Conservation (phyloP, 306 rosid species). For the Gillenia trifoliata region DNA sequence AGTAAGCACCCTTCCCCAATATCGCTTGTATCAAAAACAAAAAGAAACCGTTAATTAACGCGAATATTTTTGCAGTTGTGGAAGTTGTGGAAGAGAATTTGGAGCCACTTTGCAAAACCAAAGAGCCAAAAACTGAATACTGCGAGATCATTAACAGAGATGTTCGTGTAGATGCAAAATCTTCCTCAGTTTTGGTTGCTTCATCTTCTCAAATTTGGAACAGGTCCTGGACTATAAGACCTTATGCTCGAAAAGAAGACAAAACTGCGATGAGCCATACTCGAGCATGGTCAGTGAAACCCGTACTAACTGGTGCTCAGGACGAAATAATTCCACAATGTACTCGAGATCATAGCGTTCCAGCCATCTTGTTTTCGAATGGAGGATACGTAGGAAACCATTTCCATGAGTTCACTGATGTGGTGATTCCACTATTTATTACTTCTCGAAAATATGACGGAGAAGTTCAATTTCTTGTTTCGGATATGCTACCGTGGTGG, state of each 20-base stretch:
- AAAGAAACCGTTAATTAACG: no score
- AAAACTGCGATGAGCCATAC: no score
- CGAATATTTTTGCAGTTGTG: conserved; percentile 22
- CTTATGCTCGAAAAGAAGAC: no score
- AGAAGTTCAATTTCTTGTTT: no score
- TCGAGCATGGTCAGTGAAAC: no score
- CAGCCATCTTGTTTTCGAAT: conserved; percentile 66
- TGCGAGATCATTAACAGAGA: conserved; percentile 51
- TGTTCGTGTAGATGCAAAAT: conserved; percentile 43
- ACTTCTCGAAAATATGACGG: no score
- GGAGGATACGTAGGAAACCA: conserved; percentile 81
- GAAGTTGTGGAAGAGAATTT: conserved; percentile 26
- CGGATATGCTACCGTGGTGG: no score
- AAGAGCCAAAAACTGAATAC: conserved; percentile 48
- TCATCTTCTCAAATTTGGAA: no score
- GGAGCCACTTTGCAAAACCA: conserved; percentile 40
- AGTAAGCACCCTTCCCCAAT: conserved; percentile 12
- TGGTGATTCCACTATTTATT: conserved; percentile 62
- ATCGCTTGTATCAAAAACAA: no score
- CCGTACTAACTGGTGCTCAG: not conserved
- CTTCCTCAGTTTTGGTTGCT: conserved; percentile 45
- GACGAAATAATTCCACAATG: conserved; percentile 39
- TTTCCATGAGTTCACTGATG: conserved; percentile 81
- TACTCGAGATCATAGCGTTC: conserved; percentile 43
- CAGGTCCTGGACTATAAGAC: no score